These are phyloP conservation scores for Trametes maxima DNA, from an alignment of 768 basidiomycete species.

Conservation along the genomic window DNA sequence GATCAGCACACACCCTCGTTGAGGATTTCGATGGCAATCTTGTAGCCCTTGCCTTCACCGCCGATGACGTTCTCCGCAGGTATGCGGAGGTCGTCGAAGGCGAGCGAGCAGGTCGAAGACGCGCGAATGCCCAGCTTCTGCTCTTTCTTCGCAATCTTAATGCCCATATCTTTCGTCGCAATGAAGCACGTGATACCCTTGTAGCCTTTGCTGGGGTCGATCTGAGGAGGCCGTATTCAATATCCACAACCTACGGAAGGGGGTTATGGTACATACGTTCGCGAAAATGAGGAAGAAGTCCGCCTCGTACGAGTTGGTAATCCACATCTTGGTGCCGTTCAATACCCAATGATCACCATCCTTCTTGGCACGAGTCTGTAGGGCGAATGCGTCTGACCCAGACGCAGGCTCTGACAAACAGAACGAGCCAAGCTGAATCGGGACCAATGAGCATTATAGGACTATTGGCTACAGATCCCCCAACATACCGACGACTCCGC, in stretches of 20 bases:
- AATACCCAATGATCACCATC: slow-evolving; percentile 85
- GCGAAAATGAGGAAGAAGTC: slow-evolving; percentile 95
- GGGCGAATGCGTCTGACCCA: slow-evolving; percentile 95
- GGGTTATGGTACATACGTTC: slow-evolving; percentile 56
- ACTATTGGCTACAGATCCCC: neutral
- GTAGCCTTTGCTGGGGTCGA: slow-evolving; percentile 92
- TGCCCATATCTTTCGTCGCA: slow-evolving; percentile 94
- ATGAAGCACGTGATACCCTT: slow-evolving; percentile 99
- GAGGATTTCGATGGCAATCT: slow-evolving; percentile 95
- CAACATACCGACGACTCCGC: slow-evolving; percentile 67
- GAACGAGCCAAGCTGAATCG: slow-evolving; percentile 85
- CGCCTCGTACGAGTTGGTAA: slow-evolving; percentile 92
- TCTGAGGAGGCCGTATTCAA: slow-evolving; percentile 36
- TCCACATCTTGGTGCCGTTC: slow-evolving; percentile 99
- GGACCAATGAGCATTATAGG: neutral
- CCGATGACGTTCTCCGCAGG: slow-evolving; percentile 91
- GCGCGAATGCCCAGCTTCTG: slow-evolving; percentile 97
- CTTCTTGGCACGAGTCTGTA: slow-evolving; percentile 90
- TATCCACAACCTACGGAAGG: neutral
- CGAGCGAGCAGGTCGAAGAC: slow-evolving; percentile 91
- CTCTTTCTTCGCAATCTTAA: slow-evolving; percentile 98
- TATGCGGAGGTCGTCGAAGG: slow-evolving; percentile 91
- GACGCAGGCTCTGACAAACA: slow-evolving; percentile 91
- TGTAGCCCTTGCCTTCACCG: slow-evolving; percentile 90
- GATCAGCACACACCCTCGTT: slow-evolving; percentile 68